These are phyloP conservation scores for Rhizopogon roseolus DNA, from an alignment of 768 basidiomycete species.

Conservation along the genomic window DNA sequence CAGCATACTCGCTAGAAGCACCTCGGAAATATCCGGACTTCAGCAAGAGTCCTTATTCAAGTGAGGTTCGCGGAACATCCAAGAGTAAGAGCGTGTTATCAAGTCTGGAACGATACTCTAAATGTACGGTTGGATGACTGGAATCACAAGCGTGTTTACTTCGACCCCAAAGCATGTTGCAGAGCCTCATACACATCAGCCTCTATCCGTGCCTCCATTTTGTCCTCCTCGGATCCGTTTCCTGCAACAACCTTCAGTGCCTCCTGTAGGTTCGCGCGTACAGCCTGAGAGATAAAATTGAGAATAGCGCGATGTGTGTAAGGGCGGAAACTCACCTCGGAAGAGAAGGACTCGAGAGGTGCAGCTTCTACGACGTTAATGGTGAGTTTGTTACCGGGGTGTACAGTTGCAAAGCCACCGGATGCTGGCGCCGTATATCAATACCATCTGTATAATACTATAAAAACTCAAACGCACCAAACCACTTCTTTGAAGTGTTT, in stretches of 20 bases:
- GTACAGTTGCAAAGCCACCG: conserved; percentile 95
- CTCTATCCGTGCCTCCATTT: conserved; percentile 90
- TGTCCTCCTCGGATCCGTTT: conserved; percentile 88
- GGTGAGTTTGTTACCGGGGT: conserved; percentile 94
- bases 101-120: conserved; percentile 10
- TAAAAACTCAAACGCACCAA: conserved; percentile 56
- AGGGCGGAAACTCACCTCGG: conserved; percentile 56
- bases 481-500: conserved; percentile 88
- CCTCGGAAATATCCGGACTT: neutral
- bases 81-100: neutral
- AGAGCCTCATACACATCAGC: conserved; percentile 95
- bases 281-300: conserved; percentile 50
- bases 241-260: conserved; percentile 78
- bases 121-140: neutral
- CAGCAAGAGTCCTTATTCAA: neutral
- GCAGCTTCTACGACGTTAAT: conserved; percentile 98
- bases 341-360: conserved; percentile 83
- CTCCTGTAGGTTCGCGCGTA: conserved; percentile 86
- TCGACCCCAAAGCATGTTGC: conserved; percentile 71
- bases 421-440: conserved; percentile 56
- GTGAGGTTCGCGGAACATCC: neutral
- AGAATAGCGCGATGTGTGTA: conserved; percentile 1
- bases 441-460: neutral
- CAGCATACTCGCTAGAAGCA: neutral
- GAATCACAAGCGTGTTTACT: conserved; percentile 25